phyloP scores from a whole-genome alignment of 805 yeast species.

The Lipomyces chichibuensis region DNA sequence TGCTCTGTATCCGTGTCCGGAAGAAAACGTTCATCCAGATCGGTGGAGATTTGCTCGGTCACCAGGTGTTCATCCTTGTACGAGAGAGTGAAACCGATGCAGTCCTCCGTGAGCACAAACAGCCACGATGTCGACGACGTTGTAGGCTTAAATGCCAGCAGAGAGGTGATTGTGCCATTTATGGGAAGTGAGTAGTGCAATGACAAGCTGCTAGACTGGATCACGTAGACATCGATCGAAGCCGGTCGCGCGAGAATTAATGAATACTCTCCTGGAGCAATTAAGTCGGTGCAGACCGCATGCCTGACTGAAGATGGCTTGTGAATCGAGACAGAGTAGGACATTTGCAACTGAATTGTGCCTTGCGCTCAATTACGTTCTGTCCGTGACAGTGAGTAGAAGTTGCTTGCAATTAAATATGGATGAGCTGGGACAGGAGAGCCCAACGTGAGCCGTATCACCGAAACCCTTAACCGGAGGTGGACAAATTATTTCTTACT shows the following conservation, averaged over 20 bases:
- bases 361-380: not conserved
- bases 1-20: conserved; percentile 31
- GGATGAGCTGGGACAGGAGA: not conserved
- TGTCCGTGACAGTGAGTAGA: not conserved
- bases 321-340: conserved; percentile 33
- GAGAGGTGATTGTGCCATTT: conserved; percentile 23
- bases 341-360: conserved; percentile 20
- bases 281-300: conserved; percentile 32
- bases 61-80: conserved; percentile 12
- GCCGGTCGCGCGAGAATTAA: conserved; percentile 32
- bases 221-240: conserved; percentile 27
- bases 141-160: conserved; percentile 24
- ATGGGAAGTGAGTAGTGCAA: conserved; percentile 27
- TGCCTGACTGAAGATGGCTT: conserved; percentile 35
- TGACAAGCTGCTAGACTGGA: conserved; percentile 21
- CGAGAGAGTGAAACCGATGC: conserved; percentile 23
- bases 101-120: conserved; percentile 30
- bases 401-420: not conserved
- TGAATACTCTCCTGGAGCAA: conserved; percentile 15
- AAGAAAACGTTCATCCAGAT: conserved; percentile 27
- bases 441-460: too few species aligned
- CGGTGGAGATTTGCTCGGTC: conserved; percentile 24
- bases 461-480: too few species aligned
- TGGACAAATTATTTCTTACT: too few species aligned
- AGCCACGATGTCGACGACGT: conserved; percentile 25